These are phyloP conservation scores for Scheffersomyces stipitis DNA, from an alignment of 805 yeast species.

Conservation along the genomic window DNA sequence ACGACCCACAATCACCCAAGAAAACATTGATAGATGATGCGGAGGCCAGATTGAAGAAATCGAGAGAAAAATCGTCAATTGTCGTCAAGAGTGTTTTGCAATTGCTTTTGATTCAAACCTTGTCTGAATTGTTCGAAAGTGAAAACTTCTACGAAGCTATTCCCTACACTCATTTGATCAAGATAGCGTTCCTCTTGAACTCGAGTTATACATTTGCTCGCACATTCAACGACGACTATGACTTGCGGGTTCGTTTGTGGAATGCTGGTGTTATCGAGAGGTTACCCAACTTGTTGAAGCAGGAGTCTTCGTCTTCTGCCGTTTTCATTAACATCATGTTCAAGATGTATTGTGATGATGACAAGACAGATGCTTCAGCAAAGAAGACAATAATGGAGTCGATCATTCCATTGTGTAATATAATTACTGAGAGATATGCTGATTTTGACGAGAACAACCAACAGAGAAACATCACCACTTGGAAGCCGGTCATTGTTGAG, in stretches of 20 bases:
- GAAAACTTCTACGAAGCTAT: constrained; percentile 66
- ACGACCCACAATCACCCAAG: constrained; percentile 7
- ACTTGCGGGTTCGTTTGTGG: constrained; percentile 83
- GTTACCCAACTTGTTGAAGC: constrained; percentile 86
- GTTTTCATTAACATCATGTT: constrained; percentile 81
- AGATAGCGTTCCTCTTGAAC: constrained; percentile 59
- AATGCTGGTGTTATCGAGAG: constrained; percentile 90
- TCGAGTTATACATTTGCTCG: constrained; percentile 80
- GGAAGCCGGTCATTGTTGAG: constrained; percentile 92
- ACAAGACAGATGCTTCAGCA: constrained; percentile 46
- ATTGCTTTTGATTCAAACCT: constrained; percentile 79
- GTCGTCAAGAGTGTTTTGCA: constrained; percentile 93
- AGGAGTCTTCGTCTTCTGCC: constrained; percentile 88
- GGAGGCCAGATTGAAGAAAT: constrained; percentile 40
- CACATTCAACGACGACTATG: constrained; percentile 84
- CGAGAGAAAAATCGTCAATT: constrained; percentile 66
- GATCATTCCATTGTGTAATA: constrained; percentile 66
- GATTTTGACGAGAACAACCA: constrained; percentile 76
- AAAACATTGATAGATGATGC: constrained; percentile 21
- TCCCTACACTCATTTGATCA: constrained; percentile 63
- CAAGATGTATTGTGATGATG: constrained; percentile 69
- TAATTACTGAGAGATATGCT: constrained; percentile 68
- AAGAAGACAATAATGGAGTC: constrained; percentile 50
- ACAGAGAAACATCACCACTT: constrained; percentile 73
- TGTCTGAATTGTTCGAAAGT: constrained; percentile 74